phyloP scores from a whole-genome alignment of 192 early-diverging fungal genomes.

The Gryganskiella cystojenkinii region DNA sequence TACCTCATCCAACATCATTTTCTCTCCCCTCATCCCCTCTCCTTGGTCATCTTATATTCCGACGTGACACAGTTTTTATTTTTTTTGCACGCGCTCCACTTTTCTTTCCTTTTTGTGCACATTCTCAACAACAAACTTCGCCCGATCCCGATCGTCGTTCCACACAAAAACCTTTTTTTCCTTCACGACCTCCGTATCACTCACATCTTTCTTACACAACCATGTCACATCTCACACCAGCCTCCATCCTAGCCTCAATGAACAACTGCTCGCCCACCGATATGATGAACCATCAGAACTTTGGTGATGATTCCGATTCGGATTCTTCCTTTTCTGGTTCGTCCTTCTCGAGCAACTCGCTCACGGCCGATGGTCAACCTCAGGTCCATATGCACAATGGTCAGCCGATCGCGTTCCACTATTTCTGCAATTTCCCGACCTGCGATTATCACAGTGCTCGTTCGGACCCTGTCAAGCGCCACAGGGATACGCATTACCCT shows the following conservation, averaged over 20 bases:
- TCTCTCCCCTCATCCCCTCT: too few relatives aligned
- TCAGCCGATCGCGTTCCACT: slow-evolving; percentile 42
- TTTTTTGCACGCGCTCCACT: too few relatives aligned
- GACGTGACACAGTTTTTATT: too few relatives aligned
- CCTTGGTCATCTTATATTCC: too few relatives aligned
- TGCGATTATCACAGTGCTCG: slow-evolving; percentile 50
- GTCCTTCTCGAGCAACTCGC: slow-evolving; percentile 13
- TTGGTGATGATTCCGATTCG: slow-evolving; percentile 43
- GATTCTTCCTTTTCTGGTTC: slow-evolving; percentile 41
- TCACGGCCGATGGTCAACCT: neutral
- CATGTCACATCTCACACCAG: slow-evolving; percentile 46
- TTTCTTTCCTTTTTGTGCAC: too few relatives aligned
- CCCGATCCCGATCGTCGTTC: neutral
- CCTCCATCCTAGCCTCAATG: slow-evolving; percentile 48
- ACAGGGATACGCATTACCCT: slow-evolving; percentile 46
- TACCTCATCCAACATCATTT: too few relatives aligned
- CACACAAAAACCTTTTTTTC: too few relatives aligned
- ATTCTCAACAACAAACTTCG: too few relatives aligned
- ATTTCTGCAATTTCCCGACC: slow-evolving; percentile 50
- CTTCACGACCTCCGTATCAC: neutral
- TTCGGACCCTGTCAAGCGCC: slow-evolving; percentile 48
- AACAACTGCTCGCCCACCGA: slow-evolving; percentile 18
- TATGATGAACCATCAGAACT: slow-evolving; percentile 26
- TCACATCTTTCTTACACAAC: neutral
- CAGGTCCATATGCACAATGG: slow-evolving; percentile 15